A percentile compares a stretch with the other conserved stretches of the same genome.
phyloP scores from a whole-genome alignment of 2,329 filamentous ascomycete species.

The Emmonsiellopsis sp. region DNA sequence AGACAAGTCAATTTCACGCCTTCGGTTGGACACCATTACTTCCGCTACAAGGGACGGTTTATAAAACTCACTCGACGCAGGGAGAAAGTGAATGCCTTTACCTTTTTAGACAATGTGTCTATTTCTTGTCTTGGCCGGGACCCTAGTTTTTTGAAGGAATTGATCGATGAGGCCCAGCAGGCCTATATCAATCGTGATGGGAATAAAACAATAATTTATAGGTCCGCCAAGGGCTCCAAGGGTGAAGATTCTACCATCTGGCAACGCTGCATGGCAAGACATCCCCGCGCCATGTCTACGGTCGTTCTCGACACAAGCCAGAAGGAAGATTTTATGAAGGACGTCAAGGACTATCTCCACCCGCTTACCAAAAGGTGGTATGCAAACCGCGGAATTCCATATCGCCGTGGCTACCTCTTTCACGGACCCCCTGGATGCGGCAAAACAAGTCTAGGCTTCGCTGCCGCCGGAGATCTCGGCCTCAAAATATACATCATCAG shows the following conservation, averaged over 20 bases:
- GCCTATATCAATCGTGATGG: constrained; percentile 26
- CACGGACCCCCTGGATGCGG: constrained; percentile 73
- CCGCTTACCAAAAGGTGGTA: constrained; percentile 60
- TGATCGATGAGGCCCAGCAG: constrained; percentile 28
- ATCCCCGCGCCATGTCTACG: constrained; percentile 44
- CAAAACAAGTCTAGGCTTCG: constrained; percentile 63
- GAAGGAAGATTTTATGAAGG: constrained; percentile 41
- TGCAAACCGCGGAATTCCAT: constrained; percentile 70
- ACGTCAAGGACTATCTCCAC: constrained; percentile 49
- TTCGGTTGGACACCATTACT: constrained; percentile 56
- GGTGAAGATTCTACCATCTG: constrained; percentile 18
- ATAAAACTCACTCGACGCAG: constrained; percentile 31
- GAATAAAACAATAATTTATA: constrained; percentile 30
- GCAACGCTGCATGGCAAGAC: constrained; percentile 31
- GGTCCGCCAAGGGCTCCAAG: constrained; percentile 17
- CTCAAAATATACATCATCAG: constrained; percentile 65
- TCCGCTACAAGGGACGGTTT: constrained; percentile 53
- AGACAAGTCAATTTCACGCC: constrained; percentile 50
- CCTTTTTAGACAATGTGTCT: constrained; percentile 17
- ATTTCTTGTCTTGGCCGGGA: constrained; percentile 28
- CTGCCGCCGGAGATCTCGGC: constrained; percentile 59
- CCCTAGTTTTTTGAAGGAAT: constrained; percentile 22
- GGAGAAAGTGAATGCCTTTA: constrained; percentile 16
- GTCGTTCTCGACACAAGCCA: constrained; percentile 43
- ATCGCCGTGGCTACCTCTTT: constrained; percentile 73